phyloP scores from a whole-genome alignment of 2,329 filamentous ascomycete species.

The Aspergillus aculeatinus region DNA sequence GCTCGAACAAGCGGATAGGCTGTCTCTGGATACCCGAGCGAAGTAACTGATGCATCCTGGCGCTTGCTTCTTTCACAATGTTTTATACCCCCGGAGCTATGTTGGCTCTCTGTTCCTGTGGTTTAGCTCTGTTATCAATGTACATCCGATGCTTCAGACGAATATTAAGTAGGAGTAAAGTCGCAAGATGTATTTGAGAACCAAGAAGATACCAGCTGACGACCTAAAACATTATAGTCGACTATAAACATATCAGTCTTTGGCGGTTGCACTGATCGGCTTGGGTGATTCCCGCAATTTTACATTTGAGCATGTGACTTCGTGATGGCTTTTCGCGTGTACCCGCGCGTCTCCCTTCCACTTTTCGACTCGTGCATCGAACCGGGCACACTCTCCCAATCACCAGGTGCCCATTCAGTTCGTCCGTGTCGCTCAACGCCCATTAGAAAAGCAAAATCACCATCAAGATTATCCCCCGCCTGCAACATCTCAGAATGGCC shows the following conservation, averaged over 20 bases:
- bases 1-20: conserved; percentile 57
- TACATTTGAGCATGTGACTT: conserved; percentile 39
- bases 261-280: too few species aligned
- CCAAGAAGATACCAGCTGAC: not conserved
- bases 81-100: conserved; percentile 20
- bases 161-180: not conserved
- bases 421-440: too few species aligned
- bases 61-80: conserved; percentile 16
- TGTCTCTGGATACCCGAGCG: conserved; percentile 60
- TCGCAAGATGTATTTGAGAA: not conserved
- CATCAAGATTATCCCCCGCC: conserved; percentile 11
- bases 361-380: not conserved
- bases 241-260: too few species aligned
- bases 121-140: not conserved
- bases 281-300: conserved; percentile 2
- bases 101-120: conserved; percentile 13
- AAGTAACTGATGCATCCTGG: conserved; percentile 41
- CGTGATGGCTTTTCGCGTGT: conserved; percentile 31
- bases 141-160: not conserved
- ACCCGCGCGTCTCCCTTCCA: conserved; percentile 24
- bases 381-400: conserved; percentile 4
- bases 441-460: too few species aligned
- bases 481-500: conserved; percentile 26
- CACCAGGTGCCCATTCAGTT: not conserved
- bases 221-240: too few species aligned